Evolutionary conservation across 1,284 basidiomycete species (phyloP), one percentile per base, ranked within the genome.

Genomic region (Papiliotrema terrestris): DNA sequence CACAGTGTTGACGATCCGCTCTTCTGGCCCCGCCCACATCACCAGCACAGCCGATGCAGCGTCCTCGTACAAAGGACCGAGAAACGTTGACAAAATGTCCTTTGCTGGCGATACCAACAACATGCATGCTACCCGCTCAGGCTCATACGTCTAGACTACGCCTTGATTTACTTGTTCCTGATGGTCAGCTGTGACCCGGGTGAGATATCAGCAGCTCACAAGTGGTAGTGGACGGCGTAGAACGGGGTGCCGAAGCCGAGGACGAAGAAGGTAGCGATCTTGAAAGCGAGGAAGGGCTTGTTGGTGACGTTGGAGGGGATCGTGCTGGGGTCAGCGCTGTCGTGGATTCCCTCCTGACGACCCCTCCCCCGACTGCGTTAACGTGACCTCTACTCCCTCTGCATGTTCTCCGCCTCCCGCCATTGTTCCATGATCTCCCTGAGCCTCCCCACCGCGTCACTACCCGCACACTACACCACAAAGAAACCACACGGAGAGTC

Each of bases 281-380:
- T 74, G 58, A 45, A 38, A n/a, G 62, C 72, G 55, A 74, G 61
- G 54, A 58, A 61, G 48, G 53, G 45, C 60, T 68, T 69, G 71
- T 68, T 73, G 52, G 52, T 66, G 56, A 70, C 65, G 38, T 56
- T 55, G 54, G 63, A 67, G 51, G 73, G 73, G 57, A 74, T 59
- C 51, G 71, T 61, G 67, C 73, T 75, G 52, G 26, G 23, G 52
- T 55, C 44, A 59, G 54, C 49, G 26, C 9, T 20, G 29, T 32
- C 29, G 5, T 11, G 5, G 29, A 32, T 32, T 11, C 11, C 11
- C 29, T 5, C 11, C 29, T 11, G 29, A 32, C 6, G 6, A 32
- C 29, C 11, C 29, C 11, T 32, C 29, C 29, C 6, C 29, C 5
- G 6, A 32, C 29, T 32, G 29, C 11, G 29, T 11, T 11, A 32